Evolutionary conservation across 345 rosid species (phyloP), one percentile per base, ranked within the genome.

Genomic region (Citrus australasica): DNA sequence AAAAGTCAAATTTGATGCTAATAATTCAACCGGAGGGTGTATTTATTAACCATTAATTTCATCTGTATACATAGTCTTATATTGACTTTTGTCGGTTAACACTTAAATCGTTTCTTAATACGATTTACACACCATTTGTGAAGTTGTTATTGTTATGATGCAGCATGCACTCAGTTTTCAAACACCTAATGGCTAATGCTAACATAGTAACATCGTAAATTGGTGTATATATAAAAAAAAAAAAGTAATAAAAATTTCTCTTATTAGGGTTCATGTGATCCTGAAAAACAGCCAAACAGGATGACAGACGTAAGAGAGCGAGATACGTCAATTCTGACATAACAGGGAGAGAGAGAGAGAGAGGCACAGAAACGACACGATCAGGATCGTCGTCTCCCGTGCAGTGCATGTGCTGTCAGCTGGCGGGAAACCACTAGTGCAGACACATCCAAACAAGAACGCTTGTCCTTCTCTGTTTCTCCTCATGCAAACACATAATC

Each of bases 391-490:
- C 17, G 27, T 73, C 67, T 37, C 67, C 38, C 25, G 28, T 62
- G 58, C 22, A 53, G 58, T 53, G 58, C 58, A 53, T 53, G 27
- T 24, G 70, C 30, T 82, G 84, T 82, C 81, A 78, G 84, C 73
- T 74, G 84, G 78, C 63, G 81, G 84, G 81, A 78, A 81, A 82
- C 81, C 78, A 46, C 80, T 28, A 40, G 7, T 38, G 38, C 42
- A 53, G 38, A 70, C 73, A 80, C 22, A 53, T 24, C 38, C 35
- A 63, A 13, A 67, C 4, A 61, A 24, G 48, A 30, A 24, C 42
- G 58, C 48, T 55, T 71, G 64, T 25, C 56, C n/a, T 35, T 63
- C 71, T 59, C 69, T 71, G 4, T 66, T 6, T 53, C 73, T 67
- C 27, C n/a, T 11, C 14, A 37, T 62, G 8, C 16, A 11, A 27